Evolutionary conservation across 208 protist species (phyloP).

Genomic region (Leishmania turanica): DNA sequence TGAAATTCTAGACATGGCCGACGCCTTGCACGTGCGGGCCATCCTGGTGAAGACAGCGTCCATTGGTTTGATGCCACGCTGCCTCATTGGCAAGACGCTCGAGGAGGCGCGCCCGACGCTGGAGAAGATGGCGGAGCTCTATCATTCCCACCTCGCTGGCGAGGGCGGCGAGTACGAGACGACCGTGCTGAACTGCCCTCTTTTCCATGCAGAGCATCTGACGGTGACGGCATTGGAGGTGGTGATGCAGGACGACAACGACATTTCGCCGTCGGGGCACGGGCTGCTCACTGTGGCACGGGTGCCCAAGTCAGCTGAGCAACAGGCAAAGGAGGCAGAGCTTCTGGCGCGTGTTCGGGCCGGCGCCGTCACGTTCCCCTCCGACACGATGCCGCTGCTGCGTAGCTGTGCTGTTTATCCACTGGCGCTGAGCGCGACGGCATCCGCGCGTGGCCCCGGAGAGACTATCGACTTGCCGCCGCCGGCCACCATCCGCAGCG

Average conservation of each 20-base stretch:
- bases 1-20: conserved; percentile 95
- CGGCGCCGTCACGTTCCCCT: conserved; percentile 26
- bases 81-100: conserved; percentile 92
- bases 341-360: conserved; percentile 38
- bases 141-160: conserved; percentile 95
- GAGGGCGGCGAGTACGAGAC: conserved; percentile 99
- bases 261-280: conserved; percentile 75
- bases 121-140: conserved; percentile 51
- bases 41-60: conserved; percentile 97
- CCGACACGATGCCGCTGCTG: conserved; percentile 31
- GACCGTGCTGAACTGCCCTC: conserved; percentile 97
- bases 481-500: not conserved
- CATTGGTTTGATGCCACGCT: conserved; percentile 88
- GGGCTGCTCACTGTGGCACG: conserved; percentile 44
- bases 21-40: conserved; percentile 74
- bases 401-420: not conserved
- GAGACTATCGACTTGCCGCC: not conserved
- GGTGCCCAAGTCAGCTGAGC: conserved; percentile 47
- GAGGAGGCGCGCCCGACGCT: conserved; percentile 63
- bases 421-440: not conserved
- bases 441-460: not conserved
- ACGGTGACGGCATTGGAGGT: conserved; percentile 34
- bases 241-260: conserved; percentile 86
- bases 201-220: conserved; percentile 64
- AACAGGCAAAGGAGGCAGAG: conserved; percentile 30